These are phyloP conservation scores for Colletotrichum sp. DNA, from an alignment of 2,329 filamentous ascomycete species.

Conservation along the genomic window DNA sequence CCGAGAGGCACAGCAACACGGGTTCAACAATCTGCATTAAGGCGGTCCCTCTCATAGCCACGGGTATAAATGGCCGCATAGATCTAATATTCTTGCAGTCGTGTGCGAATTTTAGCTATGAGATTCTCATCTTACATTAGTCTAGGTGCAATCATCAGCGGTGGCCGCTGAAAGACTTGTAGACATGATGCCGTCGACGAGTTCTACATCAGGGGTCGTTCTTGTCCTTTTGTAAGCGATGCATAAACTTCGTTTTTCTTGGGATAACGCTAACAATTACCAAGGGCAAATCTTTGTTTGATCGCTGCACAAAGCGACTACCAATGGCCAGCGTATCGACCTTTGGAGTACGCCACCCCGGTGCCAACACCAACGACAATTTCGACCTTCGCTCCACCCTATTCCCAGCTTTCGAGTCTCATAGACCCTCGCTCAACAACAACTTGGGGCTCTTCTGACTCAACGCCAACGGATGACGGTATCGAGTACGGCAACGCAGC, in stretches of 20 bases:
- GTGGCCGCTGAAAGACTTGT: background rate
- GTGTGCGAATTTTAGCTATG: background rate
- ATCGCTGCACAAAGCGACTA: background rate
- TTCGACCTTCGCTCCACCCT: background rate
- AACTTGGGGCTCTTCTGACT: background rate
- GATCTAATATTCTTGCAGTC: background rate
- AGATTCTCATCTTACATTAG: background rate
- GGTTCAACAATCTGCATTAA: background rate
- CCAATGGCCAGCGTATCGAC: background rate
- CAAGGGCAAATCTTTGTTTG: background rate
- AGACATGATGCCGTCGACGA: background rate
- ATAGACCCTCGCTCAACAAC: background rate
- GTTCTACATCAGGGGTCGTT: background rate
- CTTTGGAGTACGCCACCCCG: background rate
- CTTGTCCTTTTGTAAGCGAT: background rate
- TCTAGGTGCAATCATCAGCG: background rate
- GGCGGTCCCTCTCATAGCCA: background rate
- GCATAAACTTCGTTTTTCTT: background rate
- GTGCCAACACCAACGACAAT: background rate
- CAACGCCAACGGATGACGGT: background rate
- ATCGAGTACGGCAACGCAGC: conserved; percentile 31
- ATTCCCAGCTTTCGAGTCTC: background rate
- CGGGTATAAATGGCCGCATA: background rate
- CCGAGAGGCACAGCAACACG: accelerated
- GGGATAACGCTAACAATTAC: background rate